Conservation (phyloP, 1,284 basidiomycete genomes). For the Leccinum angustisporum region DNA sequence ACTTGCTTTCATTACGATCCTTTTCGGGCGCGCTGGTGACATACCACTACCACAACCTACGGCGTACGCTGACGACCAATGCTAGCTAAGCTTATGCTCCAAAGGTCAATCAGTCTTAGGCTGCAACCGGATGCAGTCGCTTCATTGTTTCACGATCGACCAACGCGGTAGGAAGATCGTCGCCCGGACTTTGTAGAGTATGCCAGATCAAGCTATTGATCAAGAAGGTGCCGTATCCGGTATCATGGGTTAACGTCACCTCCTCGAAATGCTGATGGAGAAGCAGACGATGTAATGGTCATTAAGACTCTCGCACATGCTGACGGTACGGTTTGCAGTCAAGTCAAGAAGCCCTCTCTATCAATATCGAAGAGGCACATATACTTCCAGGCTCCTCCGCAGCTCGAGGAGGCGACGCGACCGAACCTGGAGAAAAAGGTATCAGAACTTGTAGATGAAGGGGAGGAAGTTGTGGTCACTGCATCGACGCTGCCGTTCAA, state of each 20-base stretch:
- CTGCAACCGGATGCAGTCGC: slow-evolving; percentile 30
- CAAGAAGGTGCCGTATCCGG: slow-evolving; percentile 21
- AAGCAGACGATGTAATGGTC: slow-evolving; percentile 78
- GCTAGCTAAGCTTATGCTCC: too few species aligned
- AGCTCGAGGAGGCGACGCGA: slow-evolving; percentile 84
- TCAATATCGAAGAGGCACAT: slow-evolving; percentile 70
- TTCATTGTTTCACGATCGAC: slow-evolving; percentile 25
- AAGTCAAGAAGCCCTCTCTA: slow-evolving; percentile 91
- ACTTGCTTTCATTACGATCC: too few species aligned
- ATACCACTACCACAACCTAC: too few species aligned
- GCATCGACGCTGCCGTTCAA: slow-evolving; percentile 87
- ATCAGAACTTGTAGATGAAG: slow-evolving; percentile 73
- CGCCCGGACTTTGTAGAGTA: slow-evolving; percentile 30
- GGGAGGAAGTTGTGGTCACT: slow-evolving; percentile 84
- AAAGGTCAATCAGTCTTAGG: slow-evolving; percentile 5
- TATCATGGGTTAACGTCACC: slow-evolving; percentile 22
- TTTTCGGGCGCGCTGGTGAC: too few species aligned
- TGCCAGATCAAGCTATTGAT: slow-evolving; percentile 36
- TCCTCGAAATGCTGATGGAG: slow-evolving; percentile 77
- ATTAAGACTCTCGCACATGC: not conserved
- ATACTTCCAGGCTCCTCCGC: slow-evolving; percentile 91
- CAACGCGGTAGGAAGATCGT: slow-evolving; percentile 19
- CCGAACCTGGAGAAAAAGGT: slow-evolving; percentile 88
- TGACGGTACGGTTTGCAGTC: slow-evolving; percentile 50
- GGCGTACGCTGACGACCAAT: too few species aligned